Evolutionary conservation across 768 basidiomycete genomes (phyloP), one percentile per base, ranked within the genome.

Genomic region (Podaxis rugospora): DNA sequence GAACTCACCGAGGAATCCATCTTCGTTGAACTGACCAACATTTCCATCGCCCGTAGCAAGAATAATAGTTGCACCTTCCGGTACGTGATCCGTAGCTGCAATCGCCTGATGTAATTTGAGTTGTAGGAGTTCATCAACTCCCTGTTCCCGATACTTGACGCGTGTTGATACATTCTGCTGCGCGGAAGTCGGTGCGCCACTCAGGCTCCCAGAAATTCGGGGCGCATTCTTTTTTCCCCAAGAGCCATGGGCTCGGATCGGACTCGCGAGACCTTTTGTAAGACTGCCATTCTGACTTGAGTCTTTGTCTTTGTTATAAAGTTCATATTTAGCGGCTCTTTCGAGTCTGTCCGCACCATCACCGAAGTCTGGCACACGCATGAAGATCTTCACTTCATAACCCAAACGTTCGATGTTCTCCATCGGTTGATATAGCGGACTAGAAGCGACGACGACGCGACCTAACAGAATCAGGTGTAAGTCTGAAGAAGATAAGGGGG

Each of bases 31-130:
- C 70, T 96, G 90, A 4, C 92, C 90, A 9, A 90, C 88, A 67
- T 93, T 92, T 23, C 93, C 94, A 71, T 98, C 95, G 4, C 95
- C 95, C 0, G 95, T 97, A 0, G 93, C 95, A 46, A 98, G 83
- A 49, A 97, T 89, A 66, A 97, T 90, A 18, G 92, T 93, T 11
- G 87, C 83, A 2, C 85, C 83, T 10, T 86, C 86, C 1, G 84
- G 86, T 1, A 81, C 78, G 14, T 77, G 76, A 63, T 92, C 89
- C 5, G 83, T 80, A 47, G 83, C 85, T 9, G 89, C 86, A 55
- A 98, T 78, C 10, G 89, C 88, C 70, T 95, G 93, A 65, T 95
- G 88, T 32, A 98, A 79, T 71, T 98, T 97, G 61, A 98, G 79
- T 72, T 97, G 95, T 53, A 98, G 75, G 25, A 97, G 80, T 74